A percentile compares a stretch with the other conserved stretches of the same genome.
These are phyloP conservation scores for Volvox africanus DNA, from an alignment of 139 green algal species.

Conservation along the genomic window DNA sequence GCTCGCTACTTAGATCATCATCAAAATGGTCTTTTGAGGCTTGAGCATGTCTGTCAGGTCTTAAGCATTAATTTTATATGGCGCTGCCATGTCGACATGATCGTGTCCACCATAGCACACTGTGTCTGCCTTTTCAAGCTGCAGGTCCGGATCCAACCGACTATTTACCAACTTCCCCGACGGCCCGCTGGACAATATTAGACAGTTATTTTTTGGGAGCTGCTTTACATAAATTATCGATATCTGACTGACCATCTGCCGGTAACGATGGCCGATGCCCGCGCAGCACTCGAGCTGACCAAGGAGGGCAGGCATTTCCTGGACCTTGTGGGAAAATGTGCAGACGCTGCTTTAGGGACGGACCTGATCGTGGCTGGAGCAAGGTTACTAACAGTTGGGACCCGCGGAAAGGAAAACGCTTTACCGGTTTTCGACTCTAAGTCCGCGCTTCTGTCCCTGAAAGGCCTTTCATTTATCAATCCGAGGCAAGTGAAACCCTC, in stretches of 20 bases:
- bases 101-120: too few relatives aligned
- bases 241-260: neutral
- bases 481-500: neutral
- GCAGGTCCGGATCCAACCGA: too few relatives aligned
- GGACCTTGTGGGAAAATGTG: neutral
- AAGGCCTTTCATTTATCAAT: slow-evolving; percentile 17
- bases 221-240: too few relatives aligned
- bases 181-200: too few relatives aligned
- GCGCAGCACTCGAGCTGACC: neutral
- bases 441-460: neutral
- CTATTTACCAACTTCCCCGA: too few relatives aligned
- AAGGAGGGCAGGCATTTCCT: slow-evolving; percentile 22
- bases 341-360: neutral
- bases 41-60: too few relatives aligned
- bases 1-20: too few relatives aligned
- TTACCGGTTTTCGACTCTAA: neutral
- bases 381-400: neutral
- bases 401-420: neutral
- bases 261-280: neutral
- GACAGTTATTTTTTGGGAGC: too few relatives aligned
- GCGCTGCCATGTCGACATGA: too few relatives aligned
- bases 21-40: too few relatives aligned
- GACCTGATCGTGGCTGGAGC: neutral
- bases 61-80: too few relatives aligned
- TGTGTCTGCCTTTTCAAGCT: too few relatives aligned